A percentile compares a stretch with the other conserved stretches of the same genome.
Evolutionary conservation across 495 filamentous ascomycete genomes (phyloP).

Genomic region (Neurospora intermedia): DNA sequence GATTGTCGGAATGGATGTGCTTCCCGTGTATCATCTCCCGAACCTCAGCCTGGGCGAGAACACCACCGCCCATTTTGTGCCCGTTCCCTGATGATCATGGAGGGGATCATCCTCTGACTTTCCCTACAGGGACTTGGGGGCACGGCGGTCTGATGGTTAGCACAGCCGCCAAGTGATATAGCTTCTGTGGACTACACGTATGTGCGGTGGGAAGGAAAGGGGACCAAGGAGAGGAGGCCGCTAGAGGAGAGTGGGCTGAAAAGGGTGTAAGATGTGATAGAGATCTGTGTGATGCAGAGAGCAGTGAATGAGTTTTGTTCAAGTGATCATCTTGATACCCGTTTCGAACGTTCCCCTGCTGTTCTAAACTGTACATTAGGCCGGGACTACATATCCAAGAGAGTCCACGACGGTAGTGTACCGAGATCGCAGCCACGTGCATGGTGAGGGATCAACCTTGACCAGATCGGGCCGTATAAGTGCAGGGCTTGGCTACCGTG

Average conservation of each 20-base stretch:
- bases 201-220: neutral
- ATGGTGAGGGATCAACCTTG: neutral
- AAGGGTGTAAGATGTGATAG: neutral
- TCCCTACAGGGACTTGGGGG: neutral
- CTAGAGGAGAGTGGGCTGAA: neutral
- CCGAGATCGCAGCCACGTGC: neutral
- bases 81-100: neutral
- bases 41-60: neutral
- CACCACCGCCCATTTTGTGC: neutral
- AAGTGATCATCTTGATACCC: neutral
- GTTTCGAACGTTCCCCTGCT: neutral
- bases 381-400: neutral
- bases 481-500: neutral
- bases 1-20: neutral
- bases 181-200: neutral
- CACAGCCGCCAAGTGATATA: neutral
- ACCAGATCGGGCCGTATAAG: neutral
- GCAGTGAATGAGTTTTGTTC: neutral
- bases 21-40: neutral
- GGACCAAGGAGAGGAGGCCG: neutral
- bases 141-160: neutral
- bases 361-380: neutral
- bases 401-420: neutral
- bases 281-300: neutral
- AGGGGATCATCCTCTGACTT: neutral